Evolutionary conservation across 225 moss, liverwort and hornwort species (phyloP).

Genomic region (Antitrichia curtipendula): DNA sequence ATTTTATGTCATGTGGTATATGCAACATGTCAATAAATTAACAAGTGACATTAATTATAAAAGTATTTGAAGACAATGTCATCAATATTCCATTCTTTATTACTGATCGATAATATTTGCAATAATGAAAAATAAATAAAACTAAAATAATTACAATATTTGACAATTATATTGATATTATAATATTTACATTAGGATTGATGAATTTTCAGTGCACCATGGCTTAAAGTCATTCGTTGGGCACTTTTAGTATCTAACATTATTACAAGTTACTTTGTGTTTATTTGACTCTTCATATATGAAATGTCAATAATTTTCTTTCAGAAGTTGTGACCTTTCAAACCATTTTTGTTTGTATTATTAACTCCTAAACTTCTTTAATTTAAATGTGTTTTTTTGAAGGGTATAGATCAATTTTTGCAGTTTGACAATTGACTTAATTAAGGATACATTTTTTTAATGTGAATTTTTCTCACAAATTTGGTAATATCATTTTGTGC

Average conservation of each 20-base stretch:
- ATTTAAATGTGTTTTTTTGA: not conserved
- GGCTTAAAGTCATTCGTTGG: too few relatives aligned
- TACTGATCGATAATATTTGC: not conserved
- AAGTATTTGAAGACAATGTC: not conserved
- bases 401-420: not conserved
- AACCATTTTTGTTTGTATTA: not conserved
- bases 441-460: not conserved
- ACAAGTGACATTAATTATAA: not conserved
- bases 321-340: not conserved
- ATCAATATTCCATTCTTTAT: rapidly evolving
- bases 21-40: not conserved
- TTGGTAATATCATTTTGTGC: too few relatives aligned
- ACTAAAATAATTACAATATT: not conserved
- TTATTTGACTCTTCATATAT: not conserved
- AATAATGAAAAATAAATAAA: not conserved
- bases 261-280: too few relatives aligned
- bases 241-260: rapidly evolving
- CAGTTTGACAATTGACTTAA: not conserved
- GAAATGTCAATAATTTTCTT: not conserved
- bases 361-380: not conserved
- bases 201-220: not conserved
- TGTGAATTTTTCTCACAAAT: too few relatives aligned
- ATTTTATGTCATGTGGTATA: not conserved
- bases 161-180: not conserved
- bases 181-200: rapidly evolving